Evolutionary conservation across 148 eudicot genomes (phyloP).

Genomic region (Rhododendron vialii): DNA sequence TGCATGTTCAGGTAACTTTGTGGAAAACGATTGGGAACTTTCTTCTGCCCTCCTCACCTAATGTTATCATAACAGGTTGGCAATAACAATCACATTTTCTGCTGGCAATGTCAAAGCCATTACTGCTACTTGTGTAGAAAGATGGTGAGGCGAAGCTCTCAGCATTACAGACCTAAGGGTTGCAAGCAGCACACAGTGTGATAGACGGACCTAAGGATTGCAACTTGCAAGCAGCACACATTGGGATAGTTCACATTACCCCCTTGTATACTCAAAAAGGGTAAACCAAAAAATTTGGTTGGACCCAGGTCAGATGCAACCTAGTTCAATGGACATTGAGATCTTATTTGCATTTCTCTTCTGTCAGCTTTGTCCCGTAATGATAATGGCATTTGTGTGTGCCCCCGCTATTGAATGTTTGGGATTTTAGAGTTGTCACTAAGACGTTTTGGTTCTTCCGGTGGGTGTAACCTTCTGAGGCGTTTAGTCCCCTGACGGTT

Average conservation of each 20-base stretch:
- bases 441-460: not conserved
- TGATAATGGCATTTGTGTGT: not conserved
- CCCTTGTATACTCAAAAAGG: not conserved
- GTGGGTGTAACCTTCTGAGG: not conserved
- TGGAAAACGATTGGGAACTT: not conserved
- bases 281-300: not conserved
- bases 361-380: not conserved
- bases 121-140: constrained; percentile 77
- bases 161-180: constrained; percentile 79
- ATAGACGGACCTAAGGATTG: no score
- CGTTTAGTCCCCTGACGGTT: not conserved
- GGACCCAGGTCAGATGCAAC: not conserved
- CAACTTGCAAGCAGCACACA: no score
- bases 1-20: not conserved
- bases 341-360: not conserved
- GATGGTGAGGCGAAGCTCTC: constrained; percentile 57
- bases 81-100: constrained; percentile 89
- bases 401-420: not conserved
- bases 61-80: constrained; percentile 45
- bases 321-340: not conserved
- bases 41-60: not conserved
- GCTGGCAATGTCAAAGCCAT: constrained; percentile 91
- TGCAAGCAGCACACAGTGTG: constrained; percentile 83
- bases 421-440: not conserved
- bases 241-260: constrained; percentile 20